These are phyloP conservation scores for Aspergillus coremiiformis DNA, from an alignment of 495 filamentous ascomycete genomes.

Conservation along the genomic window DNA sequence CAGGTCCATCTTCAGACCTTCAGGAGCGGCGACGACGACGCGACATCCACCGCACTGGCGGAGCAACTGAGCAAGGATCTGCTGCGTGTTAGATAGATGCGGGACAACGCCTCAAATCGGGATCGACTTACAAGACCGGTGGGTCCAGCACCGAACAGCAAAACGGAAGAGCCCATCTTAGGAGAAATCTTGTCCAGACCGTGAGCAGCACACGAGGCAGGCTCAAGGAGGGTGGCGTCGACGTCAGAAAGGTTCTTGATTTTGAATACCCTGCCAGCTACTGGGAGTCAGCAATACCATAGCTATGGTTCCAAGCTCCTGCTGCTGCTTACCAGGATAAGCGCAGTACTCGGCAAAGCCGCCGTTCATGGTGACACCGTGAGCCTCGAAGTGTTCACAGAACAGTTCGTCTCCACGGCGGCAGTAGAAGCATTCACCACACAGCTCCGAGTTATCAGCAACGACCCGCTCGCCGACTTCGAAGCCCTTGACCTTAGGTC, in stretches of 20 bases:
- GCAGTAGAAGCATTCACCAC: constrained; percentile 68
- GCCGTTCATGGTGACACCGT: constrained; percentile 59
- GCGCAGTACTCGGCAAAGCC: constrained; percentile 64
- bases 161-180: constrained; percentile 57
- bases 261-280: constrained; percentile 59
- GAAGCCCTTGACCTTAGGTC: constrained; percentile 55
- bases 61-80: constrained; percentile 53
- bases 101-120: not conserved
- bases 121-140: constrained; percentile 46
- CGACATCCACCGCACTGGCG: constrained; percentile 57
- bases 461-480: constrained; percentile 58
- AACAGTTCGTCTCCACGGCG: constrained; percentile 59
- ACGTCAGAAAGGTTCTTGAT: constrained; percentile 62
- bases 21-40: constrained; percentile 58
- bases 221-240: constrained; percentile 67
- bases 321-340: constrained; percentile 27
- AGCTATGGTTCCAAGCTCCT: not conserved
- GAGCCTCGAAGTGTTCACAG: constrained; percentile 62
- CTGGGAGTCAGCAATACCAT: constrained; percentile 22
- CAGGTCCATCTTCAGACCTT: constrained; percentile 62
- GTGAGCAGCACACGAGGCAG: constrained; percentile 63
- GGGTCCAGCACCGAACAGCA: constrained; percentile 61
- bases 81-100: not conserved
- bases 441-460: constrained; percentile 52
- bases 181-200: constrained; percentile 67